Conservation (phyloP, 108 stramenopile genomes). For the Stephanodiscus minutulus region DNA sequence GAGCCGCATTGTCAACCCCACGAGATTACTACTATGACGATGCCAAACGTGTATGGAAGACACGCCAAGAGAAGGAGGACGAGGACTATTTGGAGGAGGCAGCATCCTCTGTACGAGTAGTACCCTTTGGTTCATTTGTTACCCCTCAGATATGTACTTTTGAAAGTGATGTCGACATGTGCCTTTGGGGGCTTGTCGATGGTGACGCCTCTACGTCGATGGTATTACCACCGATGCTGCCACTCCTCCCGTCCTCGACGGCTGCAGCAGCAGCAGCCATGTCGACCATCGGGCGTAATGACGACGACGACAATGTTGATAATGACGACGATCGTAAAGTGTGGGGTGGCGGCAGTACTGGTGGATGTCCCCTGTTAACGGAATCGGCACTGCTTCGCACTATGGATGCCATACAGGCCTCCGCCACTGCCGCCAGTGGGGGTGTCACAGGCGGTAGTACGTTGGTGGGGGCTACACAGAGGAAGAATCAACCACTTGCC, state of each 20-base stretch:
- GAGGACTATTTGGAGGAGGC: neutral
- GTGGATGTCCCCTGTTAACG: slow-evolving; percentile 38
- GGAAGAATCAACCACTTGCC: too few species aligned
- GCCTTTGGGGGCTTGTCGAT: slow-evolving; percentile 71
- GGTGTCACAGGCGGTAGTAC: too few species aligned
- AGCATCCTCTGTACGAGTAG: slow-evolving; percentile 22
- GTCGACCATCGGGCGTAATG: slow-evolving; percentile 42
- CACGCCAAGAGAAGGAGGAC: neutral
- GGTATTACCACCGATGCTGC: too few species aligned
- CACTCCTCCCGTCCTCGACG: too few species aligned
- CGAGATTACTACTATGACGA: neutral
- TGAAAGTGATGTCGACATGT: slow-evolving; percentile 75
- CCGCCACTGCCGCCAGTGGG: too few species aligned
- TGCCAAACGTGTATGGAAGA: slow-evolving; percentile 5
- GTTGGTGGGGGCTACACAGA: too few species aligned
- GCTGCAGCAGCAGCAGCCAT: neutral
- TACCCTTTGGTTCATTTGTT: slow-evolving; percentile 80
- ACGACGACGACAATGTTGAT: slow-evolving; percentile 15
- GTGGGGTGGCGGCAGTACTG: neutral
- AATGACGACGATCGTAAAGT: slow-evolving; percentile 14
- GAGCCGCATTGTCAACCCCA: too few species aligned
- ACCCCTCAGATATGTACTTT: slow-evolving; percentile 70
- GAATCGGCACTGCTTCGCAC: slow-evolving; percentile 47
- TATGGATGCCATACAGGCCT: slow-evolving; percentile 44
- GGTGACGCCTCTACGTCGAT: slow-evolving; percentile 15